phyloP scores from a whole-genome alignment of 2,329 filamentous ascomycete species.

The Pseudocercospora fijiensis region DNA sequence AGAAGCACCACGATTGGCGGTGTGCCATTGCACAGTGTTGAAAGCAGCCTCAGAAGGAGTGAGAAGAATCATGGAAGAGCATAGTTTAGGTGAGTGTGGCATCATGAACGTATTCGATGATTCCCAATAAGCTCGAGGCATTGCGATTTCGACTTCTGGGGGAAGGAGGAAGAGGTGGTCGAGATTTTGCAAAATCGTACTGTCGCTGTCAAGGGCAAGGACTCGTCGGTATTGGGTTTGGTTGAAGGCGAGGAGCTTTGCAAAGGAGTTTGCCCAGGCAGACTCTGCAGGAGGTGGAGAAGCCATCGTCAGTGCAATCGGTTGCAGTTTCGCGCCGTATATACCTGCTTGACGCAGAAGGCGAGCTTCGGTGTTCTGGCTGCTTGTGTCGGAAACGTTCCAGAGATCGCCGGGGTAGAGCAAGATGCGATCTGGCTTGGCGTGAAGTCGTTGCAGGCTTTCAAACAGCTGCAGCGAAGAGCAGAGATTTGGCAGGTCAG shows the following conservation, averaged over 20 bases:
- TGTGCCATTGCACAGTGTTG: slow-evolving; percentile 42
- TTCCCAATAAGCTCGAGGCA: slow-evolving; percentile 66
- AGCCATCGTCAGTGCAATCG: slow-evolving; percentile 38
- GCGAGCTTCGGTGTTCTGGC: slow-evolving; percentile 32
- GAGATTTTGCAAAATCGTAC: slow-evolving; percentile 57
- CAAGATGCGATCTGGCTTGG: slow-evolving; percentile 46
- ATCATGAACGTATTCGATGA: slow-evolving; percentile 39
- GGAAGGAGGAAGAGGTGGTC: slow-evolving; percentile 70
- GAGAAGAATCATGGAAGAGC: slow-evolving; percentile 60
- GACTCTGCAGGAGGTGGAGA: slow-evolving; percentile 36
- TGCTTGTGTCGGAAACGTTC: slow-evolving; percentile 16
- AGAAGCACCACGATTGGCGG: slow-evolving; percentile 38
- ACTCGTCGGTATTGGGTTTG: slow-evolving; percentile 61
- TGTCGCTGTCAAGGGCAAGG: slow-evolving; percentile 61
- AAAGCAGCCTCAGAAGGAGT: slow-evolving; percentile 51
- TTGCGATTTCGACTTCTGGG: slow-evolving; percentile 54
- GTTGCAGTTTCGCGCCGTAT: slow-evolving; percentile 51
- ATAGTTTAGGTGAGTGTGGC: slow-evolving; percentile 35
- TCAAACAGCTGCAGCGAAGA: slow-evolving; percentile 48
- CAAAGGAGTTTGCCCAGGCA: slow-evolving; percentile 64
- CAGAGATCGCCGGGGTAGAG: slow-evolving; percentile 43
- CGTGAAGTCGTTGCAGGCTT: slow-evolving; percentile 41
- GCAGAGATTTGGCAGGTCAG: slow-evolving; percentile 45
- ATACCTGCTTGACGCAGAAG: slow-evolving; percentile 50
- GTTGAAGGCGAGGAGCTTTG: slow-evolving; percentile 67